Conservation (phyloP, 192 early-diverging fungal species). For the Podila verticillata region DNA sequence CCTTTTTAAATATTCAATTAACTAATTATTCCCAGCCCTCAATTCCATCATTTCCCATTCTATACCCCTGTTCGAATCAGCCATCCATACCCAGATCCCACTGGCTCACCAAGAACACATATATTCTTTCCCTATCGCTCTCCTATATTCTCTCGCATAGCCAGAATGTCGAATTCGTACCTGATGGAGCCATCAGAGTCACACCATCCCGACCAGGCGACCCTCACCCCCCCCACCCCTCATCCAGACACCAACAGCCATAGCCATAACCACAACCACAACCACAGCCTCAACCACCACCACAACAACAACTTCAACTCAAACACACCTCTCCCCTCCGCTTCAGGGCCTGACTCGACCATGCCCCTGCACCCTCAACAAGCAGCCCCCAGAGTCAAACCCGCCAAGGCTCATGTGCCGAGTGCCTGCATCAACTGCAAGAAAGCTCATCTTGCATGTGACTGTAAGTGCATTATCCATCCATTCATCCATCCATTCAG, state of each 20-base stretch:
- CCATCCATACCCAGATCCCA: constrained; percentile 15
- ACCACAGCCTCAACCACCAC: background rate
- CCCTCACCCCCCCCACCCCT: constrained; percentile 14
- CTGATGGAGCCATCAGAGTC: constrained; percentile 36
- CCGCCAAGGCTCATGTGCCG: constrained; percentile 78
- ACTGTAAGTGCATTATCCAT: constrained; percentile 63
- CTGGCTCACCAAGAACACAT: background rate
- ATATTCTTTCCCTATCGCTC: background rate
- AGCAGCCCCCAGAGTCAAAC: constrained; percentile 31
- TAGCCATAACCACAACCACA: too few relatives aligned
- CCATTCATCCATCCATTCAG: background rate
- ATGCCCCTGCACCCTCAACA: constrained; percentile 20
- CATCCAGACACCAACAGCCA: background rate
- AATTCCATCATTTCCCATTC: too few relatives aligned
- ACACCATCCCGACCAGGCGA: constrained; percentile 29
- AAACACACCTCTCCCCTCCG: background rate
- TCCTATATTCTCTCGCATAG: background rate
- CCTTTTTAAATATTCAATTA: too few relatives aligned
- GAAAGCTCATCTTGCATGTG: constrained; percentile 88
- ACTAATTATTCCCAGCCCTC: too few relatives aligned
- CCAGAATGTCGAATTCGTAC: constrained; percentile 26
- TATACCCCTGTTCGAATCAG: background rate
- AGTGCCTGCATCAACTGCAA: constrained; percentile 93
- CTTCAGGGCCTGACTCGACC: background rate
- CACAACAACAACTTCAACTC: background rate